These are phyloP conservation scores for Luffa acutangula DNA, from an alignment of 306 rosid genomes.

Conservation along the genomic window DNA sequence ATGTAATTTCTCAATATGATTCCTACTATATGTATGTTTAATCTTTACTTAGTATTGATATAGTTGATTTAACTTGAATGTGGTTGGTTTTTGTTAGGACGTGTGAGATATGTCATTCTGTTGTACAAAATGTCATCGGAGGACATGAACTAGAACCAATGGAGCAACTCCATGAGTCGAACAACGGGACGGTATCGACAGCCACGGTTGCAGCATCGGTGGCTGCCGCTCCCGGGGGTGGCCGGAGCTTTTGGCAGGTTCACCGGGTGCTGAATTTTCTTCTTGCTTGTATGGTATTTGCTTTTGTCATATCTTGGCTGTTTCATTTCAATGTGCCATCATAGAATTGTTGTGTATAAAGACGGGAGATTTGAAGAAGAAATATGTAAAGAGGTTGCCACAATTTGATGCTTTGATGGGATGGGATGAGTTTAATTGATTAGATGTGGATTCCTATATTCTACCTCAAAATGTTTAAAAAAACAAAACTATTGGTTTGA, in stretches of 20 bases:
- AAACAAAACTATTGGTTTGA: too few species aligned
- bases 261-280: conserved; percentile 52
- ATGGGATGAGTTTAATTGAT: background rate
- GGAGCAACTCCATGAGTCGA: background rate
- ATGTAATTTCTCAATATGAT: background rate
- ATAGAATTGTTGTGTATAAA: background rate
- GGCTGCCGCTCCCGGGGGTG: background rate
- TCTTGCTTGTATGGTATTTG: conserved; percentile 54
- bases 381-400: background rate
- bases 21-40: background rate
- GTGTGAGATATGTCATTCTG: conserved; percentile 50
- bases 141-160: conserved; percentile 19
- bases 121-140: conserved; percentile 34
- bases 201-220: conserved; percentile 8
- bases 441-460: background rate
- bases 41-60: too few species aligned
- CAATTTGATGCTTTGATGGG: background rate
- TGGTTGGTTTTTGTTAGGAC: conserved; percentile 32
- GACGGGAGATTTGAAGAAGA: background rate
- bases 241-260: conserved; percentile 51
- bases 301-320: conserved; percentile 64
- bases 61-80: background rate
- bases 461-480: too few species aligned
- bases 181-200: background rate
- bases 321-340: conserved; percentile 44